Evolutionary conservation across 116 monocot species (phyloP), one percentile per base, ranked within the genome.

Genomic region (Cymodocea nodosa): DNA sequence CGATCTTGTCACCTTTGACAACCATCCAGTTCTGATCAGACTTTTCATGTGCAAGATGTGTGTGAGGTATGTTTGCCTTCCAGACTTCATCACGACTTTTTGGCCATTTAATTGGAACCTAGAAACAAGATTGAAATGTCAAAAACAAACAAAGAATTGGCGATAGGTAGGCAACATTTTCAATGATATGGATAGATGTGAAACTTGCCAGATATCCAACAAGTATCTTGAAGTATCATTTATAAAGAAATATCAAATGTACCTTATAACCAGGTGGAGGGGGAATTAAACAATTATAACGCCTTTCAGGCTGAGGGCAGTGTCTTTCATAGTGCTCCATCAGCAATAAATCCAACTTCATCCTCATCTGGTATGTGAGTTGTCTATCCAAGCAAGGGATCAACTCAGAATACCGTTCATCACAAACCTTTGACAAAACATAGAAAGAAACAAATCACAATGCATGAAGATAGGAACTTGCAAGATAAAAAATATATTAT

Each of bases 281-380:
- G 24, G 98, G 98, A 50, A 92, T 89, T 69, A 92, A 79, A 75
- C 92, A 99, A 81, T 99, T 99, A 59, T 71, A 92, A 48, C 92
- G 89, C 69, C 92, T 79, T 70, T 92, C 89, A 44, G 84, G 75
- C 34, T 70, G 92, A 57, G 98, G 98, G 58, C 98, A 98, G 69
- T 98, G 98, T 59, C 98, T 91, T 64, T 99, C 92, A 68, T 92
- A 92, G 56, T 98, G 98, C 69, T 92, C 98, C 98, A 99, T 99
- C 63, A 99, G 68, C 53, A 79, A 81, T 35, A 99, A 73, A 74
- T 99, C 92, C 52, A 99, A 71, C 68, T 99, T 99, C 82, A 99
- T 66, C 59, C 92, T 73, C 69, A 76, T 82, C 61, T 99, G 98
- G 68, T 92, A 92, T 56, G 89, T 99, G 37, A 92, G 80, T 71